A percentile compares a stretch with the other conserved stretches of the same genome.
phyloP scores from a whole-genome alignment of 345 rosid species.

The Gossypium ekmanianum region DNA sequence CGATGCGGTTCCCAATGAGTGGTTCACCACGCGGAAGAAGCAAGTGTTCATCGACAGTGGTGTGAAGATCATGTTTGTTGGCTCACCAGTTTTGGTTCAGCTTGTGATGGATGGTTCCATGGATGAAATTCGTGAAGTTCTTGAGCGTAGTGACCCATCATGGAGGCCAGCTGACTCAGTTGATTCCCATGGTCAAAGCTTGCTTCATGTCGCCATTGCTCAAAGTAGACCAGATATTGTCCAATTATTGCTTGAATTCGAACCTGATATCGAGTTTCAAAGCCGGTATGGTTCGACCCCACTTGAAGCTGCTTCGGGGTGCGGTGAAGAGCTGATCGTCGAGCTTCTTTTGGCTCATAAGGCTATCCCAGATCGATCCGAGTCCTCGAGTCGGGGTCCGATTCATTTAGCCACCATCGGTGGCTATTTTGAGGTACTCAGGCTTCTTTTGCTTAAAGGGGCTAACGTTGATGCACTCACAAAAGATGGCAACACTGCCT shows the following conservation, averaged over 20 bases:
- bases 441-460: slow-evolving; percentile 52
- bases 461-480: slow-evolving; percentile 40
- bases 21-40: slow-evolving; percentile 60
- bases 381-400: slow-evolving; percentile 42
- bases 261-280: slow-evolving; percentile 38
- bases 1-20: slow-evolving; percentile 50
- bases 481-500: slow-evolving; percentile 46
- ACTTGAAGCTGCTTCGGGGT: slow-evolving; percentile 45
- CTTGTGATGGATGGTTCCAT: slow-evolving; percentile 46
- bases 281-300: slow-evolving; percentile 40
- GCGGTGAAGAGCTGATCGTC: slow-evolving; percentile 49
- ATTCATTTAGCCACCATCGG: slow-evolving; percentile 44
- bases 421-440: slow-evolving; percentile 45
- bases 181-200: slow-evolving; percentile 39
- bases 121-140: slow-evolving; percentile 57
- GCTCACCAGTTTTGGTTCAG: slow-evolving; percentile 43
- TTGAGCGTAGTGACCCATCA: slow-evolving; percentile 44
- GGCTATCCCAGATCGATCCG: slow-evolving; percentile 45
- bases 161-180: slow-evolving; percentile 44
- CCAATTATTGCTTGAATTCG: slow-evolving; percentile 55
- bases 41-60: slow-evolving; percentile 63
- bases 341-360: slow-evolving; percentile 52
- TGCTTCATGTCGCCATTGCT: slow-evolving; percentile 53
- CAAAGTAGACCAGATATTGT: slow-evolving; percentile 48
- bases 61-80: slow-evolving; percentile 53